Base-by-base conservation (phyloP, 441 rosid genomes). In the Lepidium campestre region DNA sequence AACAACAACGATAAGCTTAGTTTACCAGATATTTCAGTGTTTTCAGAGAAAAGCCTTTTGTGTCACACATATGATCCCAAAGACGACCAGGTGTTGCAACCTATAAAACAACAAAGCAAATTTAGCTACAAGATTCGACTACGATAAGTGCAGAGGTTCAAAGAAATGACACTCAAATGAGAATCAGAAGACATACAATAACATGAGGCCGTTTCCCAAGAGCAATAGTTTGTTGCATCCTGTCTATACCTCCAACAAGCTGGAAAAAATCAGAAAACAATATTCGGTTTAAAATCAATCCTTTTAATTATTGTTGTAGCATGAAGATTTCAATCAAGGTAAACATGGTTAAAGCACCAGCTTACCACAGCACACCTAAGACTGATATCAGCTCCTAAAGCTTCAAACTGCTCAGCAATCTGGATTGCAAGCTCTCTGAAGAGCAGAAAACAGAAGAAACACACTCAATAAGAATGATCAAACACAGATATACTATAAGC, bases 171-270 rank as follows among this genome's bases (percentile, higher is more conserved):
- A 15, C 54, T 18, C 17, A 29, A 47, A 22, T 13, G 42, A 57
- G 15, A 56, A 67, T 0, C 0, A 37, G 35, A 14, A 14, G 12
- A 34, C 37, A 34, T 34, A 34, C 98, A 73, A 91, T 80, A 70
- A 91, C 74, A 44, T 94, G 97, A 14, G 99, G 98, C 39, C 91
- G 77, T 80, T 87, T 95, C 73, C 76, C 97, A 53, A 95, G 83
- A 23, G 82, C 64, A 75, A 86, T 75, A 18, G 91, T 71, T 75
- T 95, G 99, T 64, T 90, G 97, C 86, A 82, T 78, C 80, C 78
- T 85, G 66, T 92, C 98, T 35, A 95, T 72, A 53, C 99, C 99
- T 73, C 99, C 99, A 72, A 95, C 97, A 76, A 95, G 98, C 99
- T 94, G 39, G 17, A 6, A 54, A 36, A 69, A 56, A 49, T 6